These are phyloP conservation scores for Neonectria ditissima DNA, from an alignment of 2,329 filamentous ascomycete species.

Conservation along the genomic window DNA sequence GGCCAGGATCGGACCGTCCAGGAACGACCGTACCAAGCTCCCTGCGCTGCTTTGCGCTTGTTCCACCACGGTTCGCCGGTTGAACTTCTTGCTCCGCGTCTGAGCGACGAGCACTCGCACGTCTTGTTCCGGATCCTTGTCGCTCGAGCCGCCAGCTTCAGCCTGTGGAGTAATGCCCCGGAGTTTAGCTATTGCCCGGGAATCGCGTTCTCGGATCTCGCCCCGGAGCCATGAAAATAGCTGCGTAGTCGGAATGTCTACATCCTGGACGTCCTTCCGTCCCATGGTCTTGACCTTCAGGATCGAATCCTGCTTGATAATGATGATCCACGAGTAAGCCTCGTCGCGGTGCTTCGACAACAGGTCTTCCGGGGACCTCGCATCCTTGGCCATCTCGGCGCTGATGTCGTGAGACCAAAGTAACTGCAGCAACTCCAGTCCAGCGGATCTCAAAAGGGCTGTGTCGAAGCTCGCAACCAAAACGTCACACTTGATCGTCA, in stretches of 20 bases:
- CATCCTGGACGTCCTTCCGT: slow-evolving; percentile 79
- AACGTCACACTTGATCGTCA: slow-evolving; percentile 76
- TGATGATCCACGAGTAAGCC: slow-evolving; percentile 86
- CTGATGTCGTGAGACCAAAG: slow-evolving; percentile 89
- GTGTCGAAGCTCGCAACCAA: slow-evolving; percentile 90
- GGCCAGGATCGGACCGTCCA: slow-evolving; percentile 84
- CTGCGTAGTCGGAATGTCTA: slow-evolving; percentile 79
- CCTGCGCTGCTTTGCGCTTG: slow-evolving; percentile 72
- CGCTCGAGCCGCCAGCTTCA: slow-evolving; percentile 46
- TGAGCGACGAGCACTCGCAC: slow-evolving; percentile 87
- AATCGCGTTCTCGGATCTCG: slow-evolving; percentile 84
- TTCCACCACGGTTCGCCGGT: slow-evolving; percentile 87
- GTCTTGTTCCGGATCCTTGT: slow-evolving; percentile 69
- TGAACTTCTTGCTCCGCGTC: slow-evolving; percentile 91
- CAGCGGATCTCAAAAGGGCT: slow-evolving; percentile 78
- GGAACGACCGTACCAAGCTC: slow-evolving; percentile 75
- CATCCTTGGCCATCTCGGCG: slow-evolving; percentile 86
- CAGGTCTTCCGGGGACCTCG: slow-evolving; percentile 83
- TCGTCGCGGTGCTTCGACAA: slow-evolving; percentile 81
- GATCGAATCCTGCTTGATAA: slow-evolving; percentile 82
- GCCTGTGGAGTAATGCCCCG: slow-evolving; percentile 45
- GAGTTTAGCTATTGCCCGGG: slow-evolving; percentile 65
- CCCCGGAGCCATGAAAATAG: slow-evolving; percentile 83
- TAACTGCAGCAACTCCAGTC: slow-evolving; percentile 80
- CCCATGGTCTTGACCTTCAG: slow-evolving; percentile 84